Conservation (phyloP, 805 yeast genomes). For the Wickerhamomyces mucosus region DNA sequence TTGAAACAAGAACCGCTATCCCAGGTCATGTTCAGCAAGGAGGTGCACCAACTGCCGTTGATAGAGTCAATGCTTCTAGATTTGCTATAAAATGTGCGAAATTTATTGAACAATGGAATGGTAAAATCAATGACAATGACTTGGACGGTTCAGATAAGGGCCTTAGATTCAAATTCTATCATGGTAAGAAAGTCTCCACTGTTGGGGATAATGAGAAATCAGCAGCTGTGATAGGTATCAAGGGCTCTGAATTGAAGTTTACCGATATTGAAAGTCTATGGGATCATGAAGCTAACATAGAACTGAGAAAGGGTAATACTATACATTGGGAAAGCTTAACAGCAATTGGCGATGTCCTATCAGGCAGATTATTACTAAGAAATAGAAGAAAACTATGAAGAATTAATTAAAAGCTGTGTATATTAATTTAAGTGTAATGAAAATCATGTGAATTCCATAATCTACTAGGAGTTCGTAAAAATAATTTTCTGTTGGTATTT, state of each 20-base stretch:
- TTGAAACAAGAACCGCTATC: slow-evolving; percentile 70
- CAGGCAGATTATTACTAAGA: slow-evolving; percentile 56
- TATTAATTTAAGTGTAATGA: too few species aligned
- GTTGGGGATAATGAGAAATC: slow-evolving; percentile 31
- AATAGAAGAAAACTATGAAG: slow-evolving; percentile 21
- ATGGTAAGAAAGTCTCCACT: slow-evolving; percentile 38
- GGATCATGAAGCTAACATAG: slow-evolving; percentile 49
- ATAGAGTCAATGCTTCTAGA: slow-evolving; percentile 44
- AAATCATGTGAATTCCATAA: too few species aligned
- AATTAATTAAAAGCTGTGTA: too few species aligned
- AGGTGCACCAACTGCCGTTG: slow-evolving; percentile 67
- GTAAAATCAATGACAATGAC: slow-evolving; percentile 22
- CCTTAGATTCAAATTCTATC: slow-evolving; percentile 41
- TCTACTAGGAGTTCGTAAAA: too few species aligned
- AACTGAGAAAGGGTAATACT: slow-evolving; percentile 54
- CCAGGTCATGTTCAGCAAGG: slow-evolving; percentile 91
- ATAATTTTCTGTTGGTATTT: too few species aligned
- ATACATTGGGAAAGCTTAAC: slow-evolving; percentile 62
- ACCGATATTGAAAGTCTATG: slow-evolving; percentile 48
- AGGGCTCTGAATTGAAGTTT: slow-evolving; percentile 55
- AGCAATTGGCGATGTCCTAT: slow-evolving; percentile 55
- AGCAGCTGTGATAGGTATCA: slow-evolving; percentile 56
- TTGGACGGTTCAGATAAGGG: slow-evolving; percentile 30
- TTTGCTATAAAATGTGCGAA: slow-evolving; percentile 85
- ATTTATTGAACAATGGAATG: slow-evolving; percentile 64